These are phyloP conservation scores for Blastomyces parvus DNA, from an alignment of 2,329 filamentous ascomycete species.

Conservation along the genomic window DNA sequence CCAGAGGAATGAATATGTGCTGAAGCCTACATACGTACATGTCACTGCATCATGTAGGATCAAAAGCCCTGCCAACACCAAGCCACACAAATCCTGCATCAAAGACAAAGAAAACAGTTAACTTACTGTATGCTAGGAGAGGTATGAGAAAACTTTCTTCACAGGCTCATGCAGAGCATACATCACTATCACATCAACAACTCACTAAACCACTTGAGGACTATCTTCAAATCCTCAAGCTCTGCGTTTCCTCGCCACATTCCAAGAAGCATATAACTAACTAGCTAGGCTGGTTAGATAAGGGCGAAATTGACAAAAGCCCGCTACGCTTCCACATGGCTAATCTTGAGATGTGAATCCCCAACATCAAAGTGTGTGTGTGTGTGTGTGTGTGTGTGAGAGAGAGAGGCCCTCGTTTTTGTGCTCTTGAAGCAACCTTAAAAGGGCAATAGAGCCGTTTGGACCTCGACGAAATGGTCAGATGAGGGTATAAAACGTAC, in stretches of 20 bases:
- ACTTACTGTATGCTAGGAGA: too few species aligned
- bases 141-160: neutral
- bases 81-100: neutral
- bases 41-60: neutral
- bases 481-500: conserved; percentile 3
- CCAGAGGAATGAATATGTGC: too few species aligned
- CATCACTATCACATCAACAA: neutral
- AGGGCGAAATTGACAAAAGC: neutral
- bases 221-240: neutral
- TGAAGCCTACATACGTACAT: neutral
- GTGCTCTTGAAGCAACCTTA: neutral
- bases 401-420: neutral
- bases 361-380: too few species aligned
- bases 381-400: too few species aligned
- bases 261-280: too few species aligned
- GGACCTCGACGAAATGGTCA: neutral
- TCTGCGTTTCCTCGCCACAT: too few species aligned
- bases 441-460: neutral
- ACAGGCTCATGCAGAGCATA: neutral
- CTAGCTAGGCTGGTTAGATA: neutral
- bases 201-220: neutral
- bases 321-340: neutral
- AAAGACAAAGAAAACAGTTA: neutral
- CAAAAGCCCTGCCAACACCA: neutral
- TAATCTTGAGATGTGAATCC: neutral